phyloP scores from a whole-genome alignment of 2,329 filamentous ascomycete species.

The Coniochaeta prunicola region DNA sequence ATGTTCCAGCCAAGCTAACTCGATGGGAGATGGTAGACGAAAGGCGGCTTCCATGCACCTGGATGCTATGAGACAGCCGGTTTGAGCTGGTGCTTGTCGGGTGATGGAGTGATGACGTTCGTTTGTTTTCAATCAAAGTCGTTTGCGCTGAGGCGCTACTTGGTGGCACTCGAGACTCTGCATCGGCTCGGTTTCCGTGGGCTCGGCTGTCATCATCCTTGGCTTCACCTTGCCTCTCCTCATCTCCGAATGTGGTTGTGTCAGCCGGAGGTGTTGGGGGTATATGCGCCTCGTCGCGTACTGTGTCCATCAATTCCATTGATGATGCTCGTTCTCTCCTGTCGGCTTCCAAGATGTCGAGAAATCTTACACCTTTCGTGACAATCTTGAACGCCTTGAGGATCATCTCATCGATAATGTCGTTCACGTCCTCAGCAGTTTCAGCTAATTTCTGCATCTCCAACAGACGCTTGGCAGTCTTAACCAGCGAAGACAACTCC shows the following conservation, averaged over 20 bases:
- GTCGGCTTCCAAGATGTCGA: conserved; percentile 74
- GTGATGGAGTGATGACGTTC: conserved; percentile 38
- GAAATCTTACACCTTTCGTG: conserved; percentile 81
- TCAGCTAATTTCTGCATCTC: conserved; percentile 52
- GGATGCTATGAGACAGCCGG: conserved; percentile 28
- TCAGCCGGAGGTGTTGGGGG: conserved; percentile 60
- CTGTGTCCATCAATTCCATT: conserved; percentile 53
- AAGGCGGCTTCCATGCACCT: conserved; percentile 33
- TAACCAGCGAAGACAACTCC: conserved; percentile 83
- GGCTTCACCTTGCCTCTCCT: conserved; percentile 14
- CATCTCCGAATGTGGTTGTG: conserved; percentile 37
- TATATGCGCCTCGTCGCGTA: conserved; percentile 49
- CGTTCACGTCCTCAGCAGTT: conserved; percentile 54
- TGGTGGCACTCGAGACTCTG: conserved; percentile 26
- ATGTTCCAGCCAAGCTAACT: conserved; percentile 66
- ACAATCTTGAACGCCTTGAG: conserved; percentile 90
- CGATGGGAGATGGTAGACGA: conserved; percentile 61
- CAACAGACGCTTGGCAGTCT: conserved; percentile 78
- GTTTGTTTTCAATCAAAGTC: conserved; percentile 30
- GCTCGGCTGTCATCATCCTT: conserved; percentile 33
- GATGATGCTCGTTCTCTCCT: conserved; percentile 39
- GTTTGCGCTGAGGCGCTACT: conserved; percentile 28
- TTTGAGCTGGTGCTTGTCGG: conserved; percentile 11
- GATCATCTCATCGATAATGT: conserved; percentile 86
- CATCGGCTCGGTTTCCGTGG: conserved; percentile 22